Conservation (phyloP, 305 asterid species). For the Fraxinus nigra region DNA sequence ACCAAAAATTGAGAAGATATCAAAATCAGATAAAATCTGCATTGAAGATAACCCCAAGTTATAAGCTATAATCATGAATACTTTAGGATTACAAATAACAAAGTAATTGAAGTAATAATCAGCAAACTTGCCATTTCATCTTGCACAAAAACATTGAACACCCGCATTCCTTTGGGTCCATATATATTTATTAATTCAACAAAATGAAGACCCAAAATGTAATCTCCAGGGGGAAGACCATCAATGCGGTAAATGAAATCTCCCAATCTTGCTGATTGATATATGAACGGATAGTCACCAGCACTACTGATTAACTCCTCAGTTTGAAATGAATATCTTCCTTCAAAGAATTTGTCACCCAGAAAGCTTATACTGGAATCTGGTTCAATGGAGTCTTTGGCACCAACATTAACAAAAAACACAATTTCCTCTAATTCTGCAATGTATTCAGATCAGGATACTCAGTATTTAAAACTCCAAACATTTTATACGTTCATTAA, state of each 20-base stretch:
- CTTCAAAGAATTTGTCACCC: constrained; percentile 67
- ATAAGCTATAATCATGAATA: constrained; percentile 21
- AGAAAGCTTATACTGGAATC: constrained; percentile 47
- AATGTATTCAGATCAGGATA: constrained; percentile 22
- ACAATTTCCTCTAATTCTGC: constrained; percentile 58
- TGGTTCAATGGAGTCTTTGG: constrained; percentile 41
- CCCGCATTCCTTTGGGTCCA: constrained; percentile 96
- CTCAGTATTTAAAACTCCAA: not conserved
- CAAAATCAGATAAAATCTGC: constrained; percentile 85
- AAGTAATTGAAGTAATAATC: not conserved
- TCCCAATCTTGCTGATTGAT: constrained; percentile 81
- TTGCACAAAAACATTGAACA: constrained; percentile 74
- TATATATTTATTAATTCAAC: constrained; percentile 71
- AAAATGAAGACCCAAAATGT: constrained; percentile 80
- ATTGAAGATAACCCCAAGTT: constrained; percentile 14
- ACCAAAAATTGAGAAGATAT: constrained; percentile 84
- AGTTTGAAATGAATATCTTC: constrained; percentile 81
- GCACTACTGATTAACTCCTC: constrained; percentile 65
- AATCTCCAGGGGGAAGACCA: constrained; percentile 66
- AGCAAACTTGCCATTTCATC: constrained; percentile 75
- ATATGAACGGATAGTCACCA: constrained; percentile 66
- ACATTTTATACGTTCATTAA: not conserved
- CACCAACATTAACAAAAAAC: constrained; percentile 79
- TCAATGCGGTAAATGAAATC: constrained; percentile 60
- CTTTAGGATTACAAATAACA: constrained; percentile 5